Base-by-base conservation (phyloP, 2,329 filamentous ascomycete genomes). In the Zymoseptoria tritici region DNA sequence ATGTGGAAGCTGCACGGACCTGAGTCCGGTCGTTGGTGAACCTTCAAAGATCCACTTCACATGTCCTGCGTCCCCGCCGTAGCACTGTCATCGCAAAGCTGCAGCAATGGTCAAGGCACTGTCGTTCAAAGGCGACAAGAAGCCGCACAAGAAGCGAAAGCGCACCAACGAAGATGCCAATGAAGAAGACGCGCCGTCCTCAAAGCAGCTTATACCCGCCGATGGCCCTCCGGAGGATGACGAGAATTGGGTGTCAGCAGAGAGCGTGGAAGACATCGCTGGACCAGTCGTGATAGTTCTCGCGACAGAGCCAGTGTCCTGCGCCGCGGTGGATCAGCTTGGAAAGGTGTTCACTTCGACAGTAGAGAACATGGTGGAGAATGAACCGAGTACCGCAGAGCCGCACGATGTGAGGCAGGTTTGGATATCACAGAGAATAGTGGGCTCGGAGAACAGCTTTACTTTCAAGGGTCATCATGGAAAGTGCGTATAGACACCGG, bases 91-190 rank as follows among this genome's bases (percentile, higher is more conserved):
- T 46, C 36, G 36, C 36, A 55, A 24, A 4, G 22, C 19, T n/a
- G n/a, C 49, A 29, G 36, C 55, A 19, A 94, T 94, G 89, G 87
- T 96, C 68, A 97, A 96, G 74, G 87, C 93, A 54, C 83, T 99
- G 60, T 81, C 85, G 54, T 99, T 99, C 82, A 99, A 99, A 78
- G 94, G 94, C 80, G 94, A 99, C 78, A 97, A 95, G 77, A 94
- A 94, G 78, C 78, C 84, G 61, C 61, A 94, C 77, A 97, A 97
- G 81, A 97, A 96, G 82, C 85, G 89, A 67, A 77, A 82, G 31
- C 60, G 62, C 54, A 79, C 80, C 56, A 78, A 78, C 51, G 79
- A 84, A 51, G 77, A 80, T 61, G 75, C 78, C 26, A 73, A 75
- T 11, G 73, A 75, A 26, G 72, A 74, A 31, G 58, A 67, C 51